Conservation (phyloP, 2,329 filamentous ascomycete species). For the Lizonia empirigonia region DNA sequence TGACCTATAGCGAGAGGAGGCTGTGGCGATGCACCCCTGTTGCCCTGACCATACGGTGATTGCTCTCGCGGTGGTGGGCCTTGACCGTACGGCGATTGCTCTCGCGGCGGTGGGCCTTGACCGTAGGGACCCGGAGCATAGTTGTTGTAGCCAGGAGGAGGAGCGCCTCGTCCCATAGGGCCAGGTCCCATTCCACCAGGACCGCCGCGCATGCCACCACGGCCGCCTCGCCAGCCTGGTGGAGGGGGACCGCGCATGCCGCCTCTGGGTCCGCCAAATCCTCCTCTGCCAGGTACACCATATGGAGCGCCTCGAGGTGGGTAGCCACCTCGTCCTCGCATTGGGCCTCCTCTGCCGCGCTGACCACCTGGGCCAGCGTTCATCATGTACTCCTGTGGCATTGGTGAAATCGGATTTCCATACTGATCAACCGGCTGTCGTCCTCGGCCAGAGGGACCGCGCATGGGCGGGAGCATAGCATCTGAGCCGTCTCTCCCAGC, state of each 20-base stretch:
- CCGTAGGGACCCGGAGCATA: constrained; percentile 37
- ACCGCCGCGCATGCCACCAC: constrained; percentile 42
- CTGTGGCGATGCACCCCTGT: constrained; percentile 62
- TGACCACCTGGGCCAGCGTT: constrained; percentile 47
- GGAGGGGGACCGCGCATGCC: constrained; percentile 50
- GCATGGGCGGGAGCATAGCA: constrained; percentile 38
- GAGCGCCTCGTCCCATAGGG: constrained; percentile 49
- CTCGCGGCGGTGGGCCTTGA: constrained; percentile 35
- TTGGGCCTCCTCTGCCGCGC: constrained; percentile 50
- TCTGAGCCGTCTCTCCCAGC: constrained; percentile 50
- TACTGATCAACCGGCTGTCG: constrained; percentile 65
- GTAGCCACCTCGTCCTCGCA: constrained; percentile 48
- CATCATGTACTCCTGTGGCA: constrained; percentile 52
- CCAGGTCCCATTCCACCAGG: constrained; percentile 42
- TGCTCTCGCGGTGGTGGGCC: constrained; percentile 42
- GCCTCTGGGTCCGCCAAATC: constrained; percentile 45
- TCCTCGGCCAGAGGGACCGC: constrained; percentile 44
- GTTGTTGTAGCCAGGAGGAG: constrained; percentile 52
- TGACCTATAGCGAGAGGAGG: constrained; percentile 60
- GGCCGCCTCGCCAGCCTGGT: constrained; percentile 49
- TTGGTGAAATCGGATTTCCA: constrained; percentile 61
- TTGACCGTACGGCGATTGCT: constrained; percentile 41
- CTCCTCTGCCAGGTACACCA: constrained; percentile 44
- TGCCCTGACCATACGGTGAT: constrained; percentile 45
- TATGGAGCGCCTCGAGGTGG: constrained; percentile 45